A percentile compares a stretch with the other conserved stretches of the same genome.
These are phyloP conservation scores for Jacaranda copaia DNA, from an alignment of 257 asterid genomes.

Conservation along the genomic window DNA sequence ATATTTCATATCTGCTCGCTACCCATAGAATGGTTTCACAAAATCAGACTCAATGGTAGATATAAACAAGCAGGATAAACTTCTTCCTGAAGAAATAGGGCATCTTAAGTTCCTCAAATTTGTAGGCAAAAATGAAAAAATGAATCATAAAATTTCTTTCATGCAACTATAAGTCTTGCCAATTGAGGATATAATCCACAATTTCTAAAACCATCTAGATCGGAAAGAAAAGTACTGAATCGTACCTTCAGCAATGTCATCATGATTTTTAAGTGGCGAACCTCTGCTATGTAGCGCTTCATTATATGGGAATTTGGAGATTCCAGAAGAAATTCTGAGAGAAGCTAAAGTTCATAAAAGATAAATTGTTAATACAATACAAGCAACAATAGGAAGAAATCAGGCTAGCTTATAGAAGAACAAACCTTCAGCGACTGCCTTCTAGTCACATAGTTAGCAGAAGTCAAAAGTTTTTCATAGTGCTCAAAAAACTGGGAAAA, in stretches of 20 bases:
- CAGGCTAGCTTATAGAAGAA: slow-evolving; percentile 36
- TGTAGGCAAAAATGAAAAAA: background rate
- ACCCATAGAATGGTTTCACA: background rate
- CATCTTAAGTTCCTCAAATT: slow-evolving; percentile 12
- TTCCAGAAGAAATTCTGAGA: slow-evolving; percentile 93
- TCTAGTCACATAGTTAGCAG: slow-evolving; percentile 90
- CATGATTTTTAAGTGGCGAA: slow-evolving; percentile 86
- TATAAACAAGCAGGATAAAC: slow-evolving; percentile 27
- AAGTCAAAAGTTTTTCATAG: slow-evolving; percentile 82
- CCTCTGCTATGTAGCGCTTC: slow-evolving; percentile 91
- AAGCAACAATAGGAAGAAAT: slow-evolving; percentile 35
- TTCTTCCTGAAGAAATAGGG: background rate
- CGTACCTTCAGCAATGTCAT: slow-evolving; percentile 91
- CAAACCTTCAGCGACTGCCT: slow-evolving; percentile 98
- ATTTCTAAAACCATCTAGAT: slow-evolving; percentile 25
- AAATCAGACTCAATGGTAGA: slow-evolving; percentile 13
- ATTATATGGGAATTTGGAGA: slow-evolving; percentile 86
- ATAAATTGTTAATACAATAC: slow-evolving; percentile 44
- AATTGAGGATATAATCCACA: slow-evolving; percentile 25
- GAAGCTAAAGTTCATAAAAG: slow-evolving; percentile 69
- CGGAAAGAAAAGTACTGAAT: slow-evolving; percentile 31
- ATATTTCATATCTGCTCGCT: slow-evolving; percentile 3
- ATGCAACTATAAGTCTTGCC: slow-evolving; percentile 7
- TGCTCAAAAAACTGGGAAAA: slow-evolving; percentile 85
- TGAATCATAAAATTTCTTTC: slow-evolving; percentile 7